Evolutionary conservation across 352 stramenopile genomes (phyloP).

Genomic region (Halophytophthora polymorphica): DNA sequence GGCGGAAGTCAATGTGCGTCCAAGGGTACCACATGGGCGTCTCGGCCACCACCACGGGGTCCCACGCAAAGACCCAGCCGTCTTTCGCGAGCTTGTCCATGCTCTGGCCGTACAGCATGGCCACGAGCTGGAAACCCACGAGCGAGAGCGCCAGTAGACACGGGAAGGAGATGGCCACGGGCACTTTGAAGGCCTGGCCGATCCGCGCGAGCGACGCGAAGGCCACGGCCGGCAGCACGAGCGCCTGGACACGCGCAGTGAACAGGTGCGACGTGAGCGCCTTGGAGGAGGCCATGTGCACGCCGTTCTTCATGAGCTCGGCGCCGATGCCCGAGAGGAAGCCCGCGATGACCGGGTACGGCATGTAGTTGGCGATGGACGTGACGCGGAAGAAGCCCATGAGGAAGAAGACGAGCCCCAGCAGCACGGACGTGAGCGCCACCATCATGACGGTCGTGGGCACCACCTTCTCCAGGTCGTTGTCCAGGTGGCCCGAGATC

Average conservation of each 20-base stretch:
- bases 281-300: slow-evolving; percentile 73
- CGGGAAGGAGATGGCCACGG: slow-evolving; percentile 72
- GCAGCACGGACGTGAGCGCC: slow-evolving; percentile 55
- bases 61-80: slow-evolving; percentile 72
- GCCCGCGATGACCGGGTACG: slow-evolving; percentile 78
- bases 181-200: slow-evolving; percentile 56
- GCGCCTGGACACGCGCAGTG: slow-evolving; percentile 44
- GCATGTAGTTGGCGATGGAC: slow-evolving; percentile 83
- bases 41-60: slow-evolving; percentile 46
- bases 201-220: slow-evolving; percentile 57
- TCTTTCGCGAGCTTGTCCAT: slow-evolving; percentile 32
- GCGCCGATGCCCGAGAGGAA: slow-evolving; percentile 81
- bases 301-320: slow-evolving; percentile 72
- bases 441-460: slow-evolving; percentile 76
- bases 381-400: slow-evolving; percentile 73
- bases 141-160: slow-evolving; percentile 58
- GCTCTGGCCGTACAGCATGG: slow-evolving; percentile 21
- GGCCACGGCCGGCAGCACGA: slow-evolving; percentile 53
- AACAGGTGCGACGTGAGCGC: slow-evolving; percentile 54
- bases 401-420: slow-evolving; percentile 60
- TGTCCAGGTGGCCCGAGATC: slow-evolving; percentile 57
- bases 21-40: slow-evolving; percentile 82
- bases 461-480: slow-evolving; percentile 58
- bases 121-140: slow-evolving; percentile 55
- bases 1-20: slow-evolving; percentile 56